Percentiles rank a stretch among this genome's conserved stretches.
Conservation (phyloP, 2,329 filamentous ascomycete genomes). For the Colletotrichum shisoi region DNA sequence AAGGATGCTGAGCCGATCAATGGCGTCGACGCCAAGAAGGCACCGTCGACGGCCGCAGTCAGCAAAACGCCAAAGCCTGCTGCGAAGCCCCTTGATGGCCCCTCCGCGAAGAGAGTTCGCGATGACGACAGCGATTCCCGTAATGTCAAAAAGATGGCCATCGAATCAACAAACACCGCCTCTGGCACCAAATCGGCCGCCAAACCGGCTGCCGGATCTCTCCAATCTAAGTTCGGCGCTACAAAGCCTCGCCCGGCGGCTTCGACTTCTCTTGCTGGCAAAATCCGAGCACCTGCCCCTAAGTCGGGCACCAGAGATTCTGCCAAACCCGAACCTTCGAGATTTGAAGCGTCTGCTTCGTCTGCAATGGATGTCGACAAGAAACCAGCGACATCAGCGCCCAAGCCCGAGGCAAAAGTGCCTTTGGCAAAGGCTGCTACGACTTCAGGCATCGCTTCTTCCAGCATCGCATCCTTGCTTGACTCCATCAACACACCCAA, state of each 20-base stretch:
- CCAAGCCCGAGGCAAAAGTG: constrained; percentile 43
- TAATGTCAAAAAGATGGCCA: constrained; percentile 54
- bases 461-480: constrained; percentile 63
- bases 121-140: constrained; percentile 54
- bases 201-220: constrained; percentile 45
- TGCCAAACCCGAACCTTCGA: constrained; percentile 40
- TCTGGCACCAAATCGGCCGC: constrained; percentile 53
- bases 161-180: constrained; percentile 51
- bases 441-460: constrained; percentile 51
- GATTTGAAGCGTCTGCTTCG: constrained; percentile 34
- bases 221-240: constrained; percentile 43
- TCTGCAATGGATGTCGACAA: constrained; percentile 39
- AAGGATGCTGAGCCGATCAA: constrained; percentile 47
- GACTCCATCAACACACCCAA: constrained; percentile 59
- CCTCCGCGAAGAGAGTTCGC: constrained; percentile 49
- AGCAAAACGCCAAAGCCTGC: constrained; percentile 45
- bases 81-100: constrained; percentile 45
- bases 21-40: constrained; percentile 42
- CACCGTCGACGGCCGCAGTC: constrained; percentile 26
- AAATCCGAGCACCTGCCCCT: constrained; percentile 52
- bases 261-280: constrained; percentile 58
- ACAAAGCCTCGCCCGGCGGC: constrained; percentile 44
- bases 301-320: constrained; percentile 46
- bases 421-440: constrained; percentile 44
- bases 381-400: constrained; percentile 35